Conservation (phyloP, 495 filamentous ascomycete genomes). For the Xylaria longipes region DNA sequence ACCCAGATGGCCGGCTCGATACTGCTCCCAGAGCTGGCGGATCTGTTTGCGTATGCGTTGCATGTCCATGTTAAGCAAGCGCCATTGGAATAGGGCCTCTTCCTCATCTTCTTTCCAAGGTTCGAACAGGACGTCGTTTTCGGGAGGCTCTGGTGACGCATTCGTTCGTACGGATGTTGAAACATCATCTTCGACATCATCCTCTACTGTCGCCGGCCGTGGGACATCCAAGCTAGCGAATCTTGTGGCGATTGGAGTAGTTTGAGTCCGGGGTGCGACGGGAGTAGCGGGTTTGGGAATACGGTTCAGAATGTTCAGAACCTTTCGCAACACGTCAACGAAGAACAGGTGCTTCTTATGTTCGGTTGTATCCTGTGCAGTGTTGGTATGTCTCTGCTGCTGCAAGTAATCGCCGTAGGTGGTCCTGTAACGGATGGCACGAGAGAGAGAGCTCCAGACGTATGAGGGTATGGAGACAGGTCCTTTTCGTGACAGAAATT, state of each 20-base stretch:
- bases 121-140: slow-evolving; percentile 6
- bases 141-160: not conserved
- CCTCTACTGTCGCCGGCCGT: not conserved
- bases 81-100: slow-evolving; percentile 15
- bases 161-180: not conserved
- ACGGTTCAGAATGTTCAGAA: not conserved
- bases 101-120: slow-evolving; percentile 9
- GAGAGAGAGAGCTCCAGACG: slow-evolving; percentile 1
- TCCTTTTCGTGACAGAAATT: not conserved
- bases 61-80: slow-evolving; percentile 1
- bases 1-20: not conserved
- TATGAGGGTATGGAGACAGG: slow-evolving; percentile 2
- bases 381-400: not conserved
- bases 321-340: slow-evolving; percentile 10
- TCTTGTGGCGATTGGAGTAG: not conserved
- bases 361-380: not conserved
- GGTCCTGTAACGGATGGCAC: slow-evolving; percentile 15
- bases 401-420: slow-evolving; percentile 15
- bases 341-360: not conserved
- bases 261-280: not conserved
- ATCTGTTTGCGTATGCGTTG: slow-evolving; percentile 14
- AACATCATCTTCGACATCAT: not conserved
- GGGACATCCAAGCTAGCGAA: not conserved
- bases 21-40: slow-evolving; percentile 10
- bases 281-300: not conserved